phyloP scores from a whole-genome alignment of 441 rosid species.

The Erysimum pusillum region DNA sequence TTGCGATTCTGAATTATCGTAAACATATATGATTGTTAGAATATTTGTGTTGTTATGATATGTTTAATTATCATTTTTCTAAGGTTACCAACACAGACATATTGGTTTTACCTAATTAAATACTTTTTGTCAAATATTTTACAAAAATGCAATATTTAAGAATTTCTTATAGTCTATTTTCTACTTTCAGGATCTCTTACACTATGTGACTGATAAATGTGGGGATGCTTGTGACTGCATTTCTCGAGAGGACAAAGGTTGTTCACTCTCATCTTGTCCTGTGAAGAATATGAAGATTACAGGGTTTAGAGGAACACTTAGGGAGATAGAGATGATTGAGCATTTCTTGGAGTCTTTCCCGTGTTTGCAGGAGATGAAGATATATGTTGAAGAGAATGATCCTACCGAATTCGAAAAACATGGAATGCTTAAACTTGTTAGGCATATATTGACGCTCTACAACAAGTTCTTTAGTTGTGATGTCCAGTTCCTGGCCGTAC shows the following conservation, averaged over 20 bases:
- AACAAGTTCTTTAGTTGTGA: background rate
- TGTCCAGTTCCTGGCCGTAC: background rate
- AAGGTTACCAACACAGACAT: too few relatives aligned
- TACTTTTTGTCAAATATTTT: background rate
- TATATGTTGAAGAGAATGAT: background rate
- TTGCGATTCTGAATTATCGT: too few relatives aligned
- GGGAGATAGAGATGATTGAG: background rate
- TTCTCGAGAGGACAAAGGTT: background rate
- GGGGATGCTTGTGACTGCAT: background rate
- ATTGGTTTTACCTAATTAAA: too few relatives aligned
- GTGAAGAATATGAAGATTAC: background rate
- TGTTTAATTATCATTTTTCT: too few relatives aligned
- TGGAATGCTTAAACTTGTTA: background rate
- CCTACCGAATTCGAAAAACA: background rate
- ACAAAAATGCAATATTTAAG: too few relatives aligned
- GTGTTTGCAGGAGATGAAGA: background rate
- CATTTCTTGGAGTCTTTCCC: background rate
- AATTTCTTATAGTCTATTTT: too few relatives aligned
- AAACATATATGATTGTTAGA: too few relatives aligned
- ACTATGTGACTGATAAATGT: background rate
- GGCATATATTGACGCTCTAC: background rate
- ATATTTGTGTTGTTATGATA: too few relatives aligned
- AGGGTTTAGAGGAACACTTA: background rate
- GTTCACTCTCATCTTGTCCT: background rate
- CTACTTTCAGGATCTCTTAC: background rate